Evolutionary conservation across 352 stramenopile genomes (phyloP).

Genomic region (Globisporangium barbulae): DNA sequence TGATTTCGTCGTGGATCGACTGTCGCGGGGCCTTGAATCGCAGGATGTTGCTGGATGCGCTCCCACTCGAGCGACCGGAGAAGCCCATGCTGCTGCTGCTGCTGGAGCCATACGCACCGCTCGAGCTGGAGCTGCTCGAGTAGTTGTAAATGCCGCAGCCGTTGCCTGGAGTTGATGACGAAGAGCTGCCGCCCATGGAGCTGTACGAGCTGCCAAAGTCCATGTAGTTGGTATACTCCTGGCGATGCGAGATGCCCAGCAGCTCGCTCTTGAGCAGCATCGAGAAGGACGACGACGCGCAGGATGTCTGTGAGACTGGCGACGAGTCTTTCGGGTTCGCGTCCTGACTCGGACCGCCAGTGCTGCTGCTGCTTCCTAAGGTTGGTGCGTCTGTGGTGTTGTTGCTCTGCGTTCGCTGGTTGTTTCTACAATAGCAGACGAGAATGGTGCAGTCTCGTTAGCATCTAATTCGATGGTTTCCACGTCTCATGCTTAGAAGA

Average conservation of each 20-base stretch:
- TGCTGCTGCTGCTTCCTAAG: not conserved
- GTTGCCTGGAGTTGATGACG: constrained; percentile 11
- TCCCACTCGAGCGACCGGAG: constrained; percentile 23
- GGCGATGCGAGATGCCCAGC: constrained; percentile 41
- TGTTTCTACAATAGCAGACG: constrained; percentile 5
- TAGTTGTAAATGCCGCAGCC: constrained; percentile 27
- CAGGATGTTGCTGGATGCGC: constrained; percentile 62
- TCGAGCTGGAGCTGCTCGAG: constrained; percentile 9
- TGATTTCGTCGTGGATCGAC: constrained; percentile 55
- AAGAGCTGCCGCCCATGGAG: constrained; percentile 3
- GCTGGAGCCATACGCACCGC: constrained; percentile 21
- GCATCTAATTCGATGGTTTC: not conserved
- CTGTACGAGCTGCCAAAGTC: constrained; percentile 15
- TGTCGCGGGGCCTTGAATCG: constrained; percentile 68
- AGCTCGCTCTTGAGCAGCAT: constrained; percentile 80
- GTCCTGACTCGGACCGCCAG: not conserved
- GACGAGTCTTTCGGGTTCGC: constrained; percentile 8
- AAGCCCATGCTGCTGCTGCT: constrained; percentile 30
- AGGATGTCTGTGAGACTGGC: constrained; percentile 8
- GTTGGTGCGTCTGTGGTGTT: constrained; percentile 11
- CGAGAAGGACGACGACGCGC: constrained; percentile 48
- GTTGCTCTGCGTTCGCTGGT: constrained; percentile 15
- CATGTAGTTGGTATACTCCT: constrained; percentile 26
- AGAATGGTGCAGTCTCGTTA: not conserved
- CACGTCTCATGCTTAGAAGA: too few species aligned